These are phyloP conservation scores for Achaetomium macrosporum DNA, from an alignment of 2,329 filamentous ascomycete genomes.

Conservation along the genomic window DNA sequence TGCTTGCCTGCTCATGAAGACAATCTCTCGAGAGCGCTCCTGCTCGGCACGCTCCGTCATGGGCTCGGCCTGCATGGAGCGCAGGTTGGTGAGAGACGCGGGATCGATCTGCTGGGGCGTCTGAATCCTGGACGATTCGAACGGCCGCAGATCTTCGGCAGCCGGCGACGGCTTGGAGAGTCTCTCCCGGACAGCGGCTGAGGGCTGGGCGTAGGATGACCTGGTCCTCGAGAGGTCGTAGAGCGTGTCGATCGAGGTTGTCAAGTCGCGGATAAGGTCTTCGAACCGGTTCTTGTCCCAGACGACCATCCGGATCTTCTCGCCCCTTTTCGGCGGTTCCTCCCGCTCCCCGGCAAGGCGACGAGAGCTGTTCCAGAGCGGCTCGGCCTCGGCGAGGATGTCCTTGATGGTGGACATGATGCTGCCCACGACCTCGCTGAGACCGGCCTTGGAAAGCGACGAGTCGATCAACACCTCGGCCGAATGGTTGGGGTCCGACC, in stretches of 20 bases:
- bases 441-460: constrained; percentile 63
- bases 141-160: constrained; percentile 44
- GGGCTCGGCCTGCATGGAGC: constrained; percentile 35
- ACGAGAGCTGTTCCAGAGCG: constrained; percentile 60
- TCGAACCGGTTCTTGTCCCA: constrained; percentile 71
- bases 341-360: constrained; percentile 36
- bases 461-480: constrained; percentile 61
- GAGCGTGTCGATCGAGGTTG: constrained; percentile 70
- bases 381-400: constrained; percentile 69
- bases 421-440: constrained; percentile 71
- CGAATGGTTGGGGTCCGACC: constrained; percentile 63
- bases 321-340: constrained; percentile 36
- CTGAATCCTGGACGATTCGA: constrained; percentile 56
- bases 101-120: constrained; percentile 57
- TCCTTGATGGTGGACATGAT: constrained; percentile 78
- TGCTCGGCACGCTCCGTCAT: constrained; percentile 32
- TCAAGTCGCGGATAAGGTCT: constrained; percentile 68
- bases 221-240: constrained; percentile 69
- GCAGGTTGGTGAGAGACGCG: constrained; percentile 44
- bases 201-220: constrained; percentile 37
- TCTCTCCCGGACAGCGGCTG: constrained; percentile 29
- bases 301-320: constrained; percentile 51
- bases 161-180: constrained; percentile 31
- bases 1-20: constrained; percentile 47
- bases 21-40: constrained; percentile 39